Evolutionary conservation across 1,284 basidiomycete genomes (phyloP), one percentile per base, ranked within the genome.

Genomic region (Vanrija sp.): DNA sequence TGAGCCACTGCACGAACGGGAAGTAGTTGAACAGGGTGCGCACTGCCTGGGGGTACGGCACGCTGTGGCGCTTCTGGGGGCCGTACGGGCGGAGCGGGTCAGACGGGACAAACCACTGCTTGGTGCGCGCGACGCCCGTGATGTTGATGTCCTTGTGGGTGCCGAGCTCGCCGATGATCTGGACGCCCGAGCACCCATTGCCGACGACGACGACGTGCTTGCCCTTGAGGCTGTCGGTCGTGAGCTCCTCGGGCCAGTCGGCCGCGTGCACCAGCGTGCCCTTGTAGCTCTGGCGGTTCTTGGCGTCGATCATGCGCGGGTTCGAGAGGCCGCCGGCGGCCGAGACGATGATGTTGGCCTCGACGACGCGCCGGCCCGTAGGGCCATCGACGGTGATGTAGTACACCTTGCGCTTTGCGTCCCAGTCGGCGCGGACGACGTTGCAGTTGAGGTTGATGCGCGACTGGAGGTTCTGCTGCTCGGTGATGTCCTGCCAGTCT

Each of bases 131-230:
- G 39, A 57, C 20, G 16, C 47, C 31, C 12, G 47, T 45, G 51
- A 57, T n/a, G 24, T 49, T 44, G 45, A 57, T 57, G 18, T 47
- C 41, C 16, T 41, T 25, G 25, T 57, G 51, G 4, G 16, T 19
- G 4, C 44, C 51, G 15, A 57, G 55, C 6, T 45, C 47, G 18
- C 44, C 45, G 22, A 57, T 45, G 18, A 57, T 47, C 51, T 57
- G 55, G n/a, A 57, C 55, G 25, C 38, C 65, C 19, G 53, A 57
- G 49, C 64, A 66, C 22, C 62, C 64, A 31, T 64, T 66, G 1
- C 64, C 64, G 16, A 66, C 52, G 6, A 66, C 64, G 38, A 49
- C 53, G 2, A 66, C 60, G 18, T 50, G 50, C 47, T 64, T 64
- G 9, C 61, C 59, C 22, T 49, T 45, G 14, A 66, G 37, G 3